A percentile compares a stretch with the other conserved stretches of the same genome.
Evolutionary conservation across 306 rosid species (phyloP).

Genomic region (Mucuna pruriens): DNA sequence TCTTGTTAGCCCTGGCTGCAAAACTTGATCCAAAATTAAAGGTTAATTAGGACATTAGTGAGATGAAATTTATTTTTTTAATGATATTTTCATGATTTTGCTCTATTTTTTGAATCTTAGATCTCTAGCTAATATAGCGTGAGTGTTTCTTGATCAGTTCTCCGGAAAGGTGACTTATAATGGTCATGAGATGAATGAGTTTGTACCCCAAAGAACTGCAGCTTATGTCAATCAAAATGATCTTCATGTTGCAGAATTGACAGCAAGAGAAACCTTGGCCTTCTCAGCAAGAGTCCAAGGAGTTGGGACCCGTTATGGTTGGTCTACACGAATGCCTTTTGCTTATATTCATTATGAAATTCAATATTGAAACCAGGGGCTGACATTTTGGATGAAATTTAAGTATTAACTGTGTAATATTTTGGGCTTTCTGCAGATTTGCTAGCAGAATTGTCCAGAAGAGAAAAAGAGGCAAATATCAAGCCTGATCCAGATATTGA

Average conservation of each 20-base stretch:
- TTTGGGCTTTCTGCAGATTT: conserved; percentile 45
- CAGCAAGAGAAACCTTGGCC: conserved; percentile 80
- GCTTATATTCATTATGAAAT: background rate
- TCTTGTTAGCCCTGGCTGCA: conserved; percentile 74
- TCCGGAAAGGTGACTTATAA: conserved; percentile 69
- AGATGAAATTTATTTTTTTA: background rate
- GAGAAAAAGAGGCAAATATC: conserved; percentile 52
- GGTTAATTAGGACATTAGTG: conserved; percentile 47
- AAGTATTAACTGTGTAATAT: background rate
- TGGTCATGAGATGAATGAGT: conserved; percentile 71
- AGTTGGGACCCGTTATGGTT: conserved; percentile 72
- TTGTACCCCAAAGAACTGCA: conserved; percentile 76
- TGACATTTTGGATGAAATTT: background rate
- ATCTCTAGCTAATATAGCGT: conserved; percentile 1
- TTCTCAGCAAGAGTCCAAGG: conserved; percentile 92
- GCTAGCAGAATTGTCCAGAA: conserved; percentile 66
- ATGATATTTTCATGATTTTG: background rate
- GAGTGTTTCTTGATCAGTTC: conserved; percentile 46
- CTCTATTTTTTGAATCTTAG: background rate
- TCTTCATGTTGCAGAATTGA: conserved; percentile 74
- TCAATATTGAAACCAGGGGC: background rate
- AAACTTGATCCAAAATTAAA: conserved; percentile 62
- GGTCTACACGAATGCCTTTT: conserved; percentile 20
- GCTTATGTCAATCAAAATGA: conserved; percentile 81
- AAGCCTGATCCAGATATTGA: conserved; percentile 71